Evolutionary conservation across 768 basidiomycete genomes (phyloP), one percentile per base, ranked within the genome.

Genomic region (Harrya chromipes): DNA sequence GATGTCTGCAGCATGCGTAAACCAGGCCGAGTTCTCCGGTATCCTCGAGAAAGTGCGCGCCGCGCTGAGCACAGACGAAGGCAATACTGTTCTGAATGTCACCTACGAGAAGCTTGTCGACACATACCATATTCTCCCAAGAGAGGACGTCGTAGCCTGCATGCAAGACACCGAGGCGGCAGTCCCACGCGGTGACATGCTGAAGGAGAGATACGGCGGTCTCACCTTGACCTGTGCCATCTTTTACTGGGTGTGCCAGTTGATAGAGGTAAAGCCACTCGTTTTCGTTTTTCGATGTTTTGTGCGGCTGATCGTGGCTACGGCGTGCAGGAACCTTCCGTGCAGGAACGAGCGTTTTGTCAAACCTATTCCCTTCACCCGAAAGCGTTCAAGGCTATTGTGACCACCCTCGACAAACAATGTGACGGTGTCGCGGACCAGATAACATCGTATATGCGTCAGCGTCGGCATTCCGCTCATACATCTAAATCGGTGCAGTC

Each of bases 211-310:
- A 21, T 46, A 68, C n/a, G 55, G 63, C 17, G 35, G 40, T 0
- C 43, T 47, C 31, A 50, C 61, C 14, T 61, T 74, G 20, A 67
- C 58, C 35, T 73, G 70, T 39, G 71, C 70, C 4, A 58, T 79
- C 4, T 81, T 77, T 57, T 73, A 68, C 45, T 81, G 78, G 79
- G 67, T 73, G 3, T 75, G 67, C 42, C 69, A 69, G 35, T 40
- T 69, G 33, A 60, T 71, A 27, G 70, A 72, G 59, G 78, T 78
- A 36, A 40, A 44, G 0, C 41, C 10, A 14, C 1, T 27, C n/a
- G 5, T 0, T 26, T 33, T 27, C n/a, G 5, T 0, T 26, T 33
- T 20, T 4, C 23, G 5, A 6, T 16, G 2, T 34, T 20, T 16
- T 4, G 40, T 20, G 12, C 8, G 6, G 1, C 3, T 26, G 3